Conservation (phyloP, 805 yeast species). For the Yamadazyma philogaea region DNA sequence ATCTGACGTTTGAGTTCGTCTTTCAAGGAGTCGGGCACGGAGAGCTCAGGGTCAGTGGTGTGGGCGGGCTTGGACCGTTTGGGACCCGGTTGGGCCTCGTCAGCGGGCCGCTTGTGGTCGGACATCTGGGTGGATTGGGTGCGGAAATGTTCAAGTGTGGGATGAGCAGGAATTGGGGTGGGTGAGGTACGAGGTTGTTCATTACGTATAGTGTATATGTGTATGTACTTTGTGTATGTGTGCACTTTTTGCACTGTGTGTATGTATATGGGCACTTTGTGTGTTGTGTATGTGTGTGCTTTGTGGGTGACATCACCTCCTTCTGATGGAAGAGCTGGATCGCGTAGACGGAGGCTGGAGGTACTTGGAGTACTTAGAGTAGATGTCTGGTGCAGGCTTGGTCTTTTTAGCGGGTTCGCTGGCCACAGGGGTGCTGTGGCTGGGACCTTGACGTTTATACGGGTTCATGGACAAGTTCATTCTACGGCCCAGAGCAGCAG, state of each 20-base stretch:
- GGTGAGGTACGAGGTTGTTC: too few species aligned
- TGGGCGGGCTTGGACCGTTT: slow-evolving; percentile 10
- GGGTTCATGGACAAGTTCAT: slow-evolving; percentile 18
- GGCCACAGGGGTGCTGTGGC: neutral
- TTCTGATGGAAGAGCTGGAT: slow-evolving; percentile 4
- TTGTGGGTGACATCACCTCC: neutral
- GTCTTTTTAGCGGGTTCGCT: neutral
- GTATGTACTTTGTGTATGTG: neutral
- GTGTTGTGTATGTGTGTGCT: too few species aligned
- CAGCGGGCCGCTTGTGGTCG: slow-evolving; percentile 20
- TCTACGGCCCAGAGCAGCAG: slow-evolving; percentile 34
- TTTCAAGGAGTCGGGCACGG: slow-evolving; percentile 22
- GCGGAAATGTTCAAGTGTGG: too few species aligned
- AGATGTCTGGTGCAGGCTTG: neutral
- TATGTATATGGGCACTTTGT: neutral
- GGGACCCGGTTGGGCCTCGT: slow-evolving; percentile 13
- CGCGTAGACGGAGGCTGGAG: slow-evolving; percentile 2
- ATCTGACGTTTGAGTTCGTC: slow-evolving; percentile 15
- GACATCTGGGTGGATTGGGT: neutral
- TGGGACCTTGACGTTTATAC: slow-evolving; percentile 3
- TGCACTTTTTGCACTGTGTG: too few species aligned
- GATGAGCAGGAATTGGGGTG: neutral
- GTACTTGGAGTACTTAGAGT: slow-evolving; percentile 24
- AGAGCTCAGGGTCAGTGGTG: slow-evolving; percentile 7
- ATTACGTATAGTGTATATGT: too few species aligned